Percentiles rank a stretch among this genome's conserved stretches.
phyloP scores from a whole-genome alignment of 1,284 basidiomycete species.

The Singerocomus inundabilis region DNA sequence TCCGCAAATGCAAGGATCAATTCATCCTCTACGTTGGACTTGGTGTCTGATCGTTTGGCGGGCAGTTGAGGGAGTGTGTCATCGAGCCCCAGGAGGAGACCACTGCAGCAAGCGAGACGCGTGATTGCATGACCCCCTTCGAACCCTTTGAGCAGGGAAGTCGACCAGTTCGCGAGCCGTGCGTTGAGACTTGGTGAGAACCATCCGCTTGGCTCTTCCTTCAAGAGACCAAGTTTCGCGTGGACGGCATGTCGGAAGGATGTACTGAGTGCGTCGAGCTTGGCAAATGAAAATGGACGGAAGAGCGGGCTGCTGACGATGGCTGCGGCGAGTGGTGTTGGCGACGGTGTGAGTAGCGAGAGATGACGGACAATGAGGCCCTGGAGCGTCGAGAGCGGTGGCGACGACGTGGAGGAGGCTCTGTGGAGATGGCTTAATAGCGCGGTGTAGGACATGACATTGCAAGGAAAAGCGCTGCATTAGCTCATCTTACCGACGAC shows the following conservation, averaged over 20 bases:
- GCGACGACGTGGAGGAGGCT: constrained; percentile 44
- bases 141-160: constrained; percentile 58
- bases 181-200: constrained; percentile 44
- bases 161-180: constrained; percentile 51
- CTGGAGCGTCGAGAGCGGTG: constrained; percentile 50
- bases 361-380: constrained; percentile 65
- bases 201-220: constrained; percentile 37
- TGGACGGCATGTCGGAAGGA: constrained; percentile 66
- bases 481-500: constrained; percentile 5
- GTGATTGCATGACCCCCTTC: constrained; percentile 61
- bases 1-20: constrained; percentile 68
- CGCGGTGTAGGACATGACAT: constrained; percentile 47
- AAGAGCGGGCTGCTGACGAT: constrained; percentile 62
- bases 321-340: constrained; percentile 66
- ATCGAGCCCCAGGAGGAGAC: constrained; percentile 61
- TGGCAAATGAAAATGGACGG: constrained; percentile 45
- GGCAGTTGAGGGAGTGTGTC: constrained; percentile 40
- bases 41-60: constrained; percentile 25
- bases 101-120: constrained; percentile 57
- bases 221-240: constrained; percentile 45
- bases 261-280: constrained; percentile 51
- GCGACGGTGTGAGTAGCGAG: constrained; percentile 47
- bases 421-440: constrained; percentile 59
- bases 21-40: constrained; percentile 57
- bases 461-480: too few species aligned